phyloP scores from a whole-genome alignment of 2,329 filamentous ascomycete genomes.

The Shiraia sp. region DNA sequence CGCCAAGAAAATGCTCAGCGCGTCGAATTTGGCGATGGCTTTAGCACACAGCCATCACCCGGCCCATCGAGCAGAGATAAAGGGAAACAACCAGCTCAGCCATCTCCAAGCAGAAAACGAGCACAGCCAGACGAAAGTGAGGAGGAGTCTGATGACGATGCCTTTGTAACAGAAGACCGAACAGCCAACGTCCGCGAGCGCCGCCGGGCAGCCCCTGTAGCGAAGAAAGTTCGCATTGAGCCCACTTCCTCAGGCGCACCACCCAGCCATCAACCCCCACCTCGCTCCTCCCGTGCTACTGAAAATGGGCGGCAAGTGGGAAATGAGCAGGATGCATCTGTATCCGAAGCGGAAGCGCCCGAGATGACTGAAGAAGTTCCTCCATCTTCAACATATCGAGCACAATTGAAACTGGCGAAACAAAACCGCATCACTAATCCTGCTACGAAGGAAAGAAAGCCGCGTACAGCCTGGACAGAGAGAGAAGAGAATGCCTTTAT shows the following conservation, averaged over 20 bases:
- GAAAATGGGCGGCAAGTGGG: constrained; percentile 2
- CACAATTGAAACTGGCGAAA: constrained; percentile 21
- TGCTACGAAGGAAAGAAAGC: constrained; percentile 15
- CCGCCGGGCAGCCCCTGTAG: constrained; percentile 39
- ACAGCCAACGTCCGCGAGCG: constrained; percentile 38
- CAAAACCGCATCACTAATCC: constrained; percentile 9
- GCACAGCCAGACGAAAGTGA: constrained; percentile 32
- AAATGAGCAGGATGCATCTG: constrained; percentile 20
- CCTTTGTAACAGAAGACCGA: constrained; percentile 49
- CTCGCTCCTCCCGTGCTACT: not conserved
- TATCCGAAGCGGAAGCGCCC: constrained; percentile 28
- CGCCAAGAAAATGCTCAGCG: constrained; percentile 44
- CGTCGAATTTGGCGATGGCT: constrained; percentile 45
- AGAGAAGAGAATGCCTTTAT: constrained; percentile 51
- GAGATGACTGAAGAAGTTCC: constrained; percentile 28
- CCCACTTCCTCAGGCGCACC: constrained; percentile 25
- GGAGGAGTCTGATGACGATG: constrained; percentile 44
- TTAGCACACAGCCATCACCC: constrained; percentile 32
- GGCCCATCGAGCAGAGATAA: constrained; percentile 27
- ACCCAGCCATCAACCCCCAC: constrained; percentile 33
- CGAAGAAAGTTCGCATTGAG: constrained; percentile 31
- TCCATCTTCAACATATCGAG: constrained; percentile 20
- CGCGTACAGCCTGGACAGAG: constrained; percentile 24
- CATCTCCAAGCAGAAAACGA: constrained; percentile 28
- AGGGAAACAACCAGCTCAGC: constrained; percentile 31